These are phyloP conservation scores for Phytopythium boreale DNA, from an alignment of 352 stramenopile genomes.

Conservation along the genomic window DNA sequence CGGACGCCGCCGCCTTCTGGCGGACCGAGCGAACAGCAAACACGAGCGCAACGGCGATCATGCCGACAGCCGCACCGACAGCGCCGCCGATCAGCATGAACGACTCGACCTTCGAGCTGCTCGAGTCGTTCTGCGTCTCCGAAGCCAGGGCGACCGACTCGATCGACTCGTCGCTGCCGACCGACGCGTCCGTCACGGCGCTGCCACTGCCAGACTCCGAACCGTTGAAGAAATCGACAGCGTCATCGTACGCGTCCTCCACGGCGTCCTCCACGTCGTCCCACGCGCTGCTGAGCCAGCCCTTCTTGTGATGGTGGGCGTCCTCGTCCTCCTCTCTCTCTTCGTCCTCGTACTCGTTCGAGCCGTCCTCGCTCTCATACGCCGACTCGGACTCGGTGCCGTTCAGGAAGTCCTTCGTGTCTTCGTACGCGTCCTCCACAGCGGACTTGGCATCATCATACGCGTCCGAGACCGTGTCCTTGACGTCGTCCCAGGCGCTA, in stretches of 20 bases:
- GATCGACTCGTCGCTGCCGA: slow-evolving; percentile 6
- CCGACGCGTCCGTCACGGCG: neutral
- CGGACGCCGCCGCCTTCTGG: slow-evolving; percentile 6
- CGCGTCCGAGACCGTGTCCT: slow-evolving; percentile 20
- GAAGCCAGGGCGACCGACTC: slow-evolving; percentile 16
- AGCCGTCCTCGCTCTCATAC: slow-evolving; percentile 20
- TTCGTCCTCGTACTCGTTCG: slow-evolving; percentile 16
- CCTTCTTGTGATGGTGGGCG: slow-evolving; percentile 17
- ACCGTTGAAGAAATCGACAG: slow-evolving; percentile 22
- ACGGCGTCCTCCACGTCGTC: slow-evolving; percentile 21
- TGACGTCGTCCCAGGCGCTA: slow-evolving; percentile 21
- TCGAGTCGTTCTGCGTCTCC: slow-evolving; percentile 13
- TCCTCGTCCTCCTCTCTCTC: slow-evolving; percentile 23
- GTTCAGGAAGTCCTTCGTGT: slow-evolving; percentile 23
- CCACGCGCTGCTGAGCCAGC: slow-evolving; percentile 17
- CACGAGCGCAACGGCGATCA: slow-evolving; percentile 25
- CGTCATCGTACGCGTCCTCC: slow-evolving; percentile 19
- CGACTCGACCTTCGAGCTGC: slow-evolving; percentile 14
- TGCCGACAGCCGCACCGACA: slow-evolving; percentile 25
- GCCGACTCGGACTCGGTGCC: slow-evolving; percentile 20
- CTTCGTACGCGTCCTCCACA: slow-evolving; percentile 17
- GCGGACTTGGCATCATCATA: slow-evolving; percentile 19
- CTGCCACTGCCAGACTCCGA: slow-evolving; percentile 11
- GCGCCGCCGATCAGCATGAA: slow-evolving; percentile 22
- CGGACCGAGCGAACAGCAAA: slow-evolving; percentile 25